A percentile compares a stretch with the other conserved stretches of the same genome.
Evolutionary conservation across 768 basidiomycete species (phyloP).

Genomic region (Amylocystis lapponica): DNA sequence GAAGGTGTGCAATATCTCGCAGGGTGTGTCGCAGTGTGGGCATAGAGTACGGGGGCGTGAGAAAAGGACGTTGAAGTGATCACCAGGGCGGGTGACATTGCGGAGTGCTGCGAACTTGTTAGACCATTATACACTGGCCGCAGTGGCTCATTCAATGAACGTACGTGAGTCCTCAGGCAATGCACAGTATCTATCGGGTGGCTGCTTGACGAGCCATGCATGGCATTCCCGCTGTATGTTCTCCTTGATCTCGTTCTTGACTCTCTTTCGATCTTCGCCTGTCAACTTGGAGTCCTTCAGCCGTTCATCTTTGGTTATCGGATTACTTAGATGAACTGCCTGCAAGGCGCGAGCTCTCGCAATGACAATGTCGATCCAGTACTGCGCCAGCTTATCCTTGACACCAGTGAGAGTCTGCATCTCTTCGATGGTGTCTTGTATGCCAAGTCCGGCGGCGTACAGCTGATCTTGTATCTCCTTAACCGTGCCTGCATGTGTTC

Average conservation of each 20-base stretch:
- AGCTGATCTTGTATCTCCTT: constrained; percentile 27
- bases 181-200: too few species aligned
- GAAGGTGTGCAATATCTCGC: constrained; percentile 41
- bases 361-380: constrained; percentile 32
- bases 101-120: constrained; percentile 1
- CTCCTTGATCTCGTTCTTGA: too few species aligned
- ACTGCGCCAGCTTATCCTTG: constrained; percentile 34
- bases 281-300: too few species aligned
- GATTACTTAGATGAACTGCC: constrained; percentile 7
- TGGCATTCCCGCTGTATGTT: too few species aligned
- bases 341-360: neutral
- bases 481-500: constrained; percentile 13
- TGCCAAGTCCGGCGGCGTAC: constrained; percentile 25
- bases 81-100: constrained; percentile 1
- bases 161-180: too few species aligned
- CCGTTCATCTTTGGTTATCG: constrained; percentile 5
- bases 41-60: constrained; percentile 17
- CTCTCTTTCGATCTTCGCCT: too few species aligned
- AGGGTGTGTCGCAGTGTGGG: constrained; percentile 20
- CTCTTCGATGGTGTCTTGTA: constrained; percentile 20
- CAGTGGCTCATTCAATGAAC: too few species aligned
- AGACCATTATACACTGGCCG: neutral
- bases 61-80: constrained; percentile 4
- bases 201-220: too few species aligned
- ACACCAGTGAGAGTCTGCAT: constrained; percentile 30